Evolutionary conservation across 352 stramenopile genomes (phyloP).

Genomic region (Phytophthora hybrid): DNA sequence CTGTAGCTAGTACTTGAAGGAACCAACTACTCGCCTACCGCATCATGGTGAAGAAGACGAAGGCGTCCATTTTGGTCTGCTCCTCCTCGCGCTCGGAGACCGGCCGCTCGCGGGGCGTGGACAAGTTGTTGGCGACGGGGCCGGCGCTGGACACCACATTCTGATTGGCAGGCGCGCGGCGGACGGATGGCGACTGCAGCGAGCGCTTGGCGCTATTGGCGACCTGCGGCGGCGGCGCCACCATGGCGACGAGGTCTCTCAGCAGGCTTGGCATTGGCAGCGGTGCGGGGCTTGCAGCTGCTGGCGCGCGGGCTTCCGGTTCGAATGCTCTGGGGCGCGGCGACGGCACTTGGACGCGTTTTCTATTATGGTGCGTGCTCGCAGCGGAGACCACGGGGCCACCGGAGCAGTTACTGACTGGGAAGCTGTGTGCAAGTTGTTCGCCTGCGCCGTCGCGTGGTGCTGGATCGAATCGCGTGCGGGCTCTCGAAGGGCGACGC

Average conservation of each 20-base stretch:
- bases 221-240: constrained; percentile 18
- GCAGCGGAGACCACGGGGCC: neutral
- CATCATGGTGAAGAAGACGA: constrained; percentile 55
- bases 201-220: constrained; percentile 43
- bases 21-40: constrained; percentile 25
- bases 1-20: too few species aligned
- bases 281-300: constrained; percentile 39
- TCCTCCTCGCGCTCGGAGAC: constrained; percentile 32
- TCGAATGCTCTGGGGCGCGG: constrained; percentile 28
- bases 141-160: constrained; percentile 11
- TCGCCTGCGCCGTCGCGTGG: constrained; percentile 53
- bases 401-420: constrained; percentile 15
- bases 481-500: constrained; percentile 23
- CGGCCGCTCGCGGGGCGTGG: constrained; percentile 5
- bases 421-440: constrained; percentile 42
- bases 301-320: constrained; percentile 54
- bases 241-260: constrained; percentile 46
- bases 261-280: constrained; percentile 48
- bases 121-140: constrained; percentile 13
- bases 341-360: constrained; percentile 48
- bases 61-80: constrained; percentile 47
- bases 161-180: constrained; percentile 24
- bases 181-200: constrained; percentile 27
- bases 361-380: constrained; percentile 55
- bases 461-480: constrained; percentile 42